phyloP scores from a whole-genome alignment of 2,329 filamentous ascomycete genomes.

The Akanthomyces uredinophilus region DNA sequence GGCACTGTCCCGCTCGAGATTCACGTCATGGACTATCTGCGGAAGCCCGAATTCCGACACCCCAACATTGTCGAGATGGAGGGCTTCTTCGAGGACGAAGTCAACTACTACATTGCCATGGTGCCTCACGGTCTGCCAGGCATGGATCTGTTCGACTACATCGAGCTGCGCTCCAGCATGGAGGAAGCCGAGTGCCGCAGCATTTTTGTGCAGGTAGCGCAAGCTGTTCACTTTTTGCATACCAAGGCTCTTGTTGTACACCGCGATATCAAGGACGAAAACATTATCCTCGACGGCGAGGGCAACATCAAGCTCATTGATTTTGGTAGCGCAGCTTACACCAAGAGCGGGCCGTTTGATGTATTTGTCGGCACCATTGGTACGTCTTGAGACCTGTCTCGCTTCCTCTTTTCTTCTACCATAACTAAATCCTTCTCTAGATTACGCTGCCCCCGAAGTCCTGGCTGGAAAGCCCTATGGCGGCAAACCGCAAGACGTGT shows the following conservation, averaged over 20 bases:
- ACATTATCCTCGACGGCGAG: conserved; percentile 92
- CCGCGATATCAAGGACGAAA: conserved; percentile 98
- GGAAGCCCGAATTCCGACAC: conserved; percentile 63
- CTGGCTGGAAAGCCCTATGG: conserved; percentile 86
- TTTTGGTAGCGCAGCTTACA: conserved; percentile 96
- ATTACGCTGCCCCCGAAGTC: conserved; percentile 98
- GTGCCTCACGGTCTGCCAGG: conserved; percentile 88
- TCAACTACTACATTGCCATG: conserved; percentile 99
- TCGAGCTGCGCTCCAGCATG: conserved; percentile 94
- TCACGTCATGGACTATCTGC: conserved; percentile 89
- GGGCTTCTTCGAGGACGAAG: conserved; percentile 70
- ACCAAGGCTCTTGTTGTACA: conserved; percentile 89
- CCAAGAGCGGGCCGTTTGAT: conserved; percentile 96
- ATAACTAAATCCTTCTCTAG: conserved; percentile 39
- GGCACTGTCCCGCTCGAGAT: conserved; percentile 96
- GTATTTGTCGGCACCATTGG: conserved; percentile 98
- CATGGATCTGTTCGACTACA: conserved; percentile 99
- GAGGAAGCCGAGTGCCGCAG: conserved; percentile 88
- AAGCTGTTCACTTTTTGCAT: conserved; percentile 86
- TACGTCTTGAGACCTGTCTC: conserved; percentile 40
- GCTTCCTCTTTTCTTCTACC: neutral
- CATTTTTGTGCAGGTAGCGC: conserved; percentile 91
- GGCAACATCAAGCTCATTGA: conserved; percentile 96
- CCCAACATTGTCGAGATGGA: conserved; percentile 70
- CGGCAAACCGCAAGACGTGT: conserved; percentile 96